These are phyloP conservation scores for Syzygium syzygioides DNA, from an alignment of 441 rosid species.

Conservation along the genomic window DNA sequence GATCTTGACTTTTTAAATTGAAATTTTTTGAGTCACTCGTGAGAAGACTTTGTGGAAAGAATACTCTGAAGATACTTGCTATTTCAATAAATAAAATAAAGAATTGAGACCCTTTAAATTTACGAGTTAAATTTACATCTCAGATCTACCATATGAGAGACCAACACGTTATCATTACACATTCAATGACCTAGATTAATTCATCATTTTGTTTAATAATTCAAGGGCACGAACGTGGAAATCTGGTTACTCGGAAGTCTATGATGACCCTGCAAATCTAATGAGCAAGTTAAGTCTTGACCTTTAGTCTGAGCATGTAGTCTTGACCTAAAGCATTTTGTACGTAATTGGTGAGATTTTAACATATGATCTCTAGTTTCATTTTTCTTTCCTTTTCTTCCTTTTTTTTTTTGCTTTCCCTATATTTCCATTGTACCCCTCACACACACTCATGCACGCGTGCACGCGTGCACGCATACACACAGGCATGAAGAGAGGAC, in stretches of 20 bases:
- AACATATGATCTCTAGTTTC: not conserved
- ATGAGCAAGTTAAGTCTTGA: not conserved
- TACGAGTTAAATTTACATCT: not conserved
- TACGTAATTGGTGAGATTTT: not conserved
- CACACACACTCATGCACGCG: not conserved
- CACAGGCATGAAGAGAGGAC: not conserved
- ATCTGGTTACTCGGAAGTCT: not conserved
- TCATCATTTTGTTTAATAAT: not conserved
- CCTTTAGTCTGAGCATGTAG: not conserved
- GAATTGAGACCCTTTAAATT: not conserved
- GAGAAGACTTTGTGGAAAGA: not conserved
- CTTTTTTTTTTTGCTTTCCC: not conserved
- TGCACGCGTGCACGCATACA: too few relatives aligned
- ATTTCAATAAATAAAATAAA: not conserved
- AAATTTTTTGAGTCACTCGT: not conserved
- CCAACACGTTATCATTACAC: not conserved
- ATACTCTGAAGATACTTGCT: not conserved
- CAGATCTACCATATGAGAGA: not conserved
- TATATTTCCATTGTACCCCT: not conserved
- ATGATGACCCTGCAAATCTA: not conserved
- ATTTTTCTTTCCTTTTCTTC: not conserved
- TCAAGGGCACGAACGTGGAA: not conserved
- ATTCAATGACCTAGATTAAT: not conserved
- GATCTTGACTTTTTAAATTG: not conserved
- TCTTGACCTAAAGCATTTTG: not conserved